Conservation (phyloP, 2,329 filamentous ascomycete genomes). For the Colletotrichum sp. region DNA sequence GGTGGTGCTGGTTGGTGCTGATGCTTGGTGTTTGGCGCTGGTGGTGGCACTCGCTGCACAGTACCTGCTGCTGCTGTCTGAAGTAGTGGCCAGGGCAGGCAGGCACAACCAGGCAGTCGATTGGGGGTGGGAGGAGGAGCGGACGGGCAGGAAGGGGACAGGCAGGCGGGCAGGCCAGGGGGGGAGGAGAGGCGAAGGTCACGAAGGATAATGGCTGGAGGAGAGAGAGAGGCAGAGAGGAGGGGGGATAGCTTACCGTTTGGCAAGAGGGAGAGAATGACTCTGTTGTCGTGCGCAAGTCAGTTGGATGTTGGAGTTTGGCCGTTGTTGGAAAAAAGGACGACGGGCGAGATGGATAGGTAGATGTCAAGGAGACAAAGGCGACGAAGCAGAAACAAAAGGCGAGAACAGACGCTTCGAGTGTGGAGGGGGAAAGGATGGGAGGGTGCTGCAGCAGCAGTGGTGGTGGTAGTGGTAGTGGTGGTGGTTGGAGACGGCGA, state of each 20-base stretch:
- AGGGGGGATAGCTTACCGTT: background rate
- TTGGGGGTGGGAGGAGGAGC: background rate
- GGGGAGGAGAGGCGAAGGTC: background rate
- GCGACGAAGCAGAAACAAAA: background rate
- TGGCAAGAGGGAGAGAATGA: background rate
- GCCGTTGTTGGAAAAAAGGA: background rate
- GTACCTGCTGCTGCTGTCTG: background rate
- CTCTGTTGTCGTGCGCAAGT: background rate
- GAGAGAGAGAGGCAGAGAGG: background rate
- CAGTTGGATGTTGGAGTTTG: background rate
- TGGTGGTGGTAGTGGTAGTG: background rate
- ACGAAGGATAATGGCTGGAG: background rate
- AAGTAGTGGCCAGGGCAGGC: background rate
- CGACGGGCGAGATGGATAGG: background rate
- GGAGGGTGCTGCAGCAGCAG: background rate
- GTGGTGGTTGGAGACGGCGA: background rate
- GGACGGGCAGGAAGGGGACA: background rate
- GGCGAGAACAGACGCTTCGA: conserved; percentile 3
- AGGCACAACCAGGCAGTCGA: background rate
- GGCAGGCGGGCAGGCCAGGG: background rate
- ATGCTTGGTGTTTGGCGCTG: background rate
- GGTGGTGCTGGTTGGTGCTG: background rate
- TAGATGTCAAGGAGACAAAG: background rate
- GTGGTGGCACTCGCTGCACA: background rate
- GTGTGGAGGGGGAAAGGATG: background rate